Percentiles rank a stretch among this genome's conserved stretches.
phyloP scores from a whole-genome alignment of 2,329 filamentous ascomycete genomes.

The Xylaria sp. region DNA sequence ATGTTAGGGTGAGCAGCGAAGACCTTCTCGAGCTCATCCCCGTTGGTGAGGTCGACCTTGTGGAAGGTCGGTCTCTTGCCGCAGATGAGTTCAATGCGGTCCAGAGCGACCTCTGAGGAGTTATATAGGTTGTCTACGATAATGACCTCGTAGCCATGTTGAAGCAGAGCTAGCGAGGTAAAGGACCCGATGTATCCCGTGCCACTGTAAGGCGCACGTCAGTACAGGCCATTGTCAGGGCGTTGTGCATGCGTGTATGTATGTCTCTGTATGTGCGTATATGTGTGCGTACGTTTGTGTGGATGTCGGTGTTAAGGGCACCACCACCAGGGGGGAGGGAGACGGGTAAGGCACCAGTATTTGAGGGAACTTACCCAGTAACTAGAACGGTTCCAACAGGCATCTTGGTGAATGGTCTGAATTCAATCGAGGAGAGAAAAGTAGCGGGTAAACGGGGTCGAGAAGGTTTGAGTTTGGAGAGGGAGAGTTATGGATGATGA shows the following conservation, averaged over 20 bases:
- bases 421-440: slow-evolving; percentile 19
- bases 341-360: background rate
- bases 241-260: too few relatives aligned
- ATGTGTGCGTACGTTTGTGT: too few relatives aligned
- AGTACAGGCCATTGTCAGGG: slow-evolving; percentile 1
- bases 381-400: slow-evolving; percentile 85
- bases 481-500: background rate
- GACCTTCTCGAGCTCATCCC: slow-evolving; percentile 79
- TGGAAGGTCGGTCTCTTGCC: slow-evolving; percentile 87
- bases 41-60: slow-evolving; percentile 85
- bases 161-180: slow-evolving; percentile 86
- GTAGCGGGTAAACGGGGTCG: slow-evolving; percentile 12
- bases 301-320: too few relatives aligned
- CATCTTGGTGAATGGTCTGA: slow-evolving; percentile 55
- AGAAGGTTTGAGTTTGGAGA: slow-evolving; percentile 3
- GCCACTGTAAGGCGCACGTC: slow-evolving; percentile 62
- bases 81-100: slow-evolving; percentile 91
- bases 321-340: too few relatives aligned
- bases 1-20: slow-evolving; percentile 90
- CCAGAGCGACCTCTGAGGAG: slow-evolving; percentile 86
- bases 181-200: slow-evolving; percentile 99
- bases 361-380: slow-evolving; percentile 70
- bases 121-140: slow-evolving; percentile 98
- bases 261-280: too few relatives aligned
- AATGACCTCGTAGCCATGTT: slow-evolving; percentile 95